Evolutionary conservation across 257 asterid species (phyloP), one percentile per base, ranked within the genome.

Genomic region (Ballota nigra): DNA sequence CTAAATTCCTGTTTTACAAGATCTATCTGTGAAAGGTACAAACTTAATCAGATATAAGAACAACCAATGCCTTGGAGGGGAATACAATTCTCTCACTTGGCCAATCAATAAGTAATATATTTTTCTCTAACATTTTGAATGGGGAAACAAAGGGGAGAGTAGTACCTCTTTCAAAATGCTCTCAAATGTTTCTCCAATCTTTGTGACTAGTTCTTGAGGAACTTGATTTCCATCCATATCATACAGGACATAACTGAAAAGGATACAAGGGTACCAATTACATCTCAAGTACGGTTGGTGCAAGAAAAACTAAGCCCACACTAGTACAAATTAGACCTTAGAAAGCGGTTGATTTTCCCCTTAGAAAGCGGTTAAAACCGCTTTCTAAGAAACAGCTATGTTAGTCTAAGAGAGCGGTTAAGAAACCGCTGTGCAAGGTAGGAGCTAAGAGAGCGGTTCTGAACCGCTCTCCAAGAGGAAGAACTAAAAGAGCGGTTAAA

Each of bases 191-290:
- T 83, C 83, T n/a, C 99, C 99, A 73, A 89, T 86, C 81, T 85
- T 85, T 18, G 96, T 24, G 75, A 94, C 99, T 62, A 94, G 78
- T 8, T 86, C 97, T 82, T 89, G 99, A 63, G 95, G 86, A 80
- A 94, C 96, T 87, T 94, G 92, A 71, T 86, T 88, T 16, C 99
- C 98, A 26, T 94, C 97, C 83, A 73, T 84, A 78, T 91, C 99
- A 69, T 81, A 94, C 67, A 94, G 97, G 13, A 96, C 98, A 74
- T 94, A 94, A 79, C 99, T 94, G 91, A 66, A 71, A 26, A 15
- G 33, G 31, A 38, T 28, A 63, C 3, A 15, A 16, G 38, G 53
- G 6, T 53, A 26, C 41, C 70, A 47, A 41, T 70, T 18, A 28
- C 4, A 29, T 11, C 49, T 69, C 15, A 31, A 24, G 19, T 16